Conservation (phyloP, 2,329 filamentous ascomycete species). For the Chaetomiaceae sp. region DNA sequence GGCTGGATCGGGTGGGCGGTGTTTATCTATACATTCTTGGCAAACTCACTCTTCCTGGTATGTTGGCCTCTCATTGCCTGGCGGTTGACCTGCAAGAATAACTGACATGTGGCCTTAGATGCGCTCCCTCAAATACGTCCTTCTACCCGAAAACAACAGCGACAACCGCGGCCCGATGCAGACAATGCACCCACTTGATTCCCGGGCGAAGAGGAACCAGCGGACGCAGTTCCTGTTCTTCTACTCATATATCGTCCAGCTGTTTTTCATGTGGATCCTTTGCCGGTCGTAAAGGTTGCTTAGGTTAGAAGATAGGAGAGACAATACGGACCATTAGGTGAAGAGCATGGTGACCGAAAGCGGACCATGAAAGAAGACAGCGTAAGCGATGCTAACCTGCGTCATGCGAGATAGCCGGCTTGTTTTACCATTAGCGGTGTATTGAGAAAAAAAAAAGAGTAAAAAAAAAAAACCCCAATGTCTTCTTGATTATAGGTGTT, state of each 20-base stretch:
- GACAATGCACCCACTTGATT: conserved; percentile 55
- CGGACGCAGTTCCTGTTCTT: conserved; percentile 89
- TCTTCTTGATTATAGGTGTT: too few relatives aligned
- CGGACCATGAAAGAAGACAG: too few relatives aligned
- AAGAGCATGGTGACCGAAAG: too few relatives aligned
- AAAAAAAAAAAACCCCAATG: too few relatives aligned
- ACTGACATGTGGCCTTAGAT: conserved; percentile 53
- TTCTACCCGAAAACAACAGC: conserved; percentile 75
- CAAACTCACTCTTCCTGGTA: conserved; percentile 94
- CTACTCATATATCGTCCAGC: conserved; percentile 91
- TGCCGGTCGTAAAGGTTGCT: conserved; percentile 38
- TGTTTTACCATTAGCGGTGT: too few relatives aligned
- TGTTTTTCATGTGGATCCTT: conserved; percentile 86
- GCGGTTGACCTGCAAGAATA: too few relatives aligned
- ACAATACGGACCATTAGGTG: too few relatives aligned
- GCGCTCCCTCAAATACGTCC: conserved; percentile 90
- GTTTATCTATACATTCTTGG: conserved; percentile 87
- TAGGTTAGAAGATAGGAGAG: background rate
- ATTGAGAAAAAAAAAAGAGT: too few relatives aligned
- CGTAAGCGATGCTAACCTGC: too few relatives aligned
- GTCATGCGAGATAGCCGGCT: too few relatives aligned
- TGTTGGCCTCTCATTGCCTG: conserved; percentile 31
- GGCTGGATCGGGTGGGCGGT: conserved; percentile 85
- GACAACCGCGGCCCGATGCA: conserved; percentile 59
- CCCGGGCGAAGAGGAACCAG: conserved; percentile 78